Percentiles rank a stretch among this genome's conserved stretches.
These are phyloP conservation scores for Blastocladiella emersonii DNA, from an alignment of 371 early-diverging fungal genomes.

Conservation along the genomic window DNA sequence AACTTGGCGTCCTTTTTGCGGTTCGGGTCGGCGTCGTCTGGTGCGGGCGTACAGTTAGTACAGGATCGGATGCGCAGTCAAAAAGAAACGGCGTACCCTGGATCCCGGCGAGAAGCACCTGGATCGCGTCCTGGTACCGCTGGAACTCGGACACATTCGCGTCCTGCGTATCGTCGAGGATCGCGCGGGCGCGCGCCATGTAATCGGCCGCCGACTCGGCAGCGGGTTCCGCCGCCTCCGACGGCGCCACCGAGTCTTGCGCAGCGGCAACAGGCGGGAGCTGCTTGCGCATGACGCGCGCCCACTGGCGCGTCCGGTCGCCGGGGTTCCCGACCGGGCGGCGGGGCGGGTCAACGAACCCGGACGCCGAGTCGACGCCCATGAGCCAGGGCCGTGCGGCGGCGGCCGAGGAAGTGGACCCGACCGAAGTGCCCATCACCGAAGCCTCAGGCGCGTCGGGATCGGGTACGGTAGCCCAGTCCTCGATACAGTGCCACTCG, in stretches of 20 bases:
- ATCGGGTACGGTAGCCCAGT: too few relatives aligned
- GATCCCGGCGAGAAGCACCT: conserved; percentile 40
- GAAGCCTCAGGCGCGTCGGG: too few relatives aligned
- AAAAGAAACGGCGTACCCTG: conserved; percentile 29
- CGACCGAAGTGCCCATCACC: too few relatives aligned
- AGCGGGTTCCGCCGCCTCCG: not conserved
- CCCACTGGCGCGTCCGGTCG: not conserved
- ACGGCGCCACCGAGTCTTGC: not conserved
- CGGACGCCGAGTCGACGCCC: too few relatives aligned
- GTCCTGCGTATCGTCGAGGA: not conserved
- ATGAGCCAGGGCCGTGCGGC: too few relatives aligned
- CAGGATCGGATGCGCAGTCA: not conserved
- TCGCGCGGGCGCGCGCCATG: not conserved
- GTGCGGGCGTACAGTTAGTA: not conserved
- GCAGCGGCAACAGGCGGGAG: not conserved
- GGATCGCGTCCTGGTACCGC: conserved; percentile 42
- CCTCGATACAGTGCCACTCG: not conserved
- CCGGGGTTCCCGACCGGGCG: not conserved
- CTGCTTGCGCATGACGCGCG: not conserved
- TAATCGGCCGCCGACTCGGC: not conserved
- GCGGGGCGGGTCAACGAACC: too few relatives aligned
- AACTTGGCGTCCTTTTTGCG: not conserved
- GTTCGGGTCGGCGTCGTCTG: not conserved
- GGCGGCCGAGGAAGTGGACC: too few relatives aligned
- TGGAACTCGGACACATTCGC: conserved; percentile 12